Evolutionary conservation across 179 eudicot genomes (phyloP).

Genomic region (Silene coronaria): DNA sequence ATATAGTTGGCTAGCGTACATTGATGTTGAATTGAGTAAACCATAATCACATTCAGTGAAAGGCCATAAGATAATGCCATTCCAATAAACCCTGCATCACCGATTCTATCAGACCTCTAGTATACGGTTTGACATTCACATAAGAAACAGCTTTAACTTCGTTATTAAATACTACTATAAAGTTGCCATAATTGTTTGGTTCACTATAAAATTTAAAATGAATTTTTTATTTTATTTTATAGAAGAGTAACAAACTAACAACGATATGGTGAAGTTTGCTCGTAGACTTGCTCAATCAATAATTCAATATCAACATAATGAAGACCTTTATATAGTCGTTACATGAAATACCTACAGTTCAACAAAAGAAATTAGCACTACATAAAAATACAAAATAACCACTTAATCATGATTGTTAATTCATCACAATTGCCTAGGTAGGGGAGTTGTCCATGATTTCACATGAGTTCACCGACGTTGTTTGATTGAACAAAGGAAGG

Average conservation of each 20-base stretch:
- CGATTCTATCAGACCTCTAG: not conserved
- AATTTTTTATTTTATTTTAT: no score
- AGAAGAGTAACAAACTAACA: not conserved
- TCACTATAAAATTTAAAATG: not conserved
- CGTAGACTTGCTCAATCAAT: not conserved
- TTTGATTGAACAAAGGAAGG: no score
- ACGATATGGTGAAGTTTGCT: not conserved
- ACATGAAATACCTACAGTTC: no score
- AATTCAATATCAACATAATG: no score
- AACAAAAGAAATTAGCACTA: no score
- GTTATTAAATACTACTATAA: not conserved
- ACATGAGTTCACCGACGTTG: no score
- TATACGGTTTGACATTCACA: not conserved
- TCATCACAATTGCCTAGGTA: no score
- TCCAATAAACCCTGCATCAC: conserved; percentile 59
- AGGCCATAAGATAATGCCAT: conserved; percentile 78
- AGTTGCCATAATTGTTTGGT: not conserved
- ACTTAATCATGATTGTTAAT: no score
- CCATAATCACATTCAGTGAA: conserved; percentile 53
- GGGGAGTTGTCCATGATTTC: no score
- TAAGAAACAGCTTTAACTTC: not conserved
- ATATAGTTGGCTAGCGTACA: conserved; percentile 60
- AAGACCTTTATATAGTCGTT: no score
- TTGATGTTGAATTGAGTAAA: conserved; percentile 56
- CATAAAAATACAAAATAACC: no score